These are phyloP conservation scores for Wickerhamomyces rabaulensis DNA, from an alignment of 805 yeast genomes.

Conservation along the genomic window DNA sequence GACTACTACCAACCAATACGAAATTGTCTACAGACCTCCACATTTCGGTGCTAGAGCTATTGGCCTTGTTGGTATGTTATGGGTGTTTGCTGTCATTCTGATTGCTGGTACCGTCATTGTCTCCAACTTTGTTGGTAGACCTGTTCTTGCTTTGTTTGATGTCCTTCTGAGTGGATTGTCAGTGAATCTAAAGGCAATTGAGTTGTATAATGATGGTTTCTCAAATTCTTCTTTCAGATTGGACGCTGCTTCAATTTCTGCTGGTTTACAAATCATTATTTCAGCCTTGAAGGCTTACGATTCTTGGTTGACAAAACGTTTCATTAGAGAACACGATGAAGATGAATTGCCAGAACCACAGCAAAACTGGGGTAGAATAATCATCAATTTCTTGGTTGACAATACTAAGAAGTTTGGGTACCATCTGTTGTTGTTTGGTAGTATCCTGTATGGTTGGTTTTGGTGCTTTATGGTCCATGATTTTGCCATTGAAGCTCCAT, in stretches of 20 bases:
- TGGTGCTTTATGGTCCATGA: conserved; percentile 4
- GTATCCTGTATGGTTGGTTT: neutral
- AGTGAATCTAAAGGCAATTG: too few species aligned
- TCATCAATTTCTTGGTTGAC: neutral
- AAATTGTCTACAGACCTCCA: conserved; percentile 86
- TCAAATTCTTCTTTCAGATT: neutral
- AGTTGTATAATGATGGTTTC: neutral
- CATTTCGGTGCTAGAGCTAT: conserved; percentile 56
- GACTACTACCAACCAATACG: conserved; percentile 42
- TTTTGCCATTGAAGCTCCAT: conserved; percentile 6
- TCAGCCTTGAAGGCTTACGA: conserved; percentile 15
- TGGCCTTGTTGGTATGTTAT: conserved; percentile 31
- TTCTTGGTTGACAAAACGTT: conserved; percentile 16
- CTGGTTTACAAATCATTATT: conserved; percentile 18
- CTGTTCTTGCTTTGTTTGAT: conserved; percentile 2
- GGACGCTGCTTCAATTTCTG: conserved; percentile 11
- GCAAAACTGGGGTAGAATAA: neutral
- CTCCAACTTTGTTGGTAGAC: conserved; percentile 26
- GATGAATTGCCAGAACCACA: conserved; percentile 4
- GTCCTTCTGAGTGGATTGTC: neutral
- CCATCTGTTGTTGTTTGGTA: neutral
- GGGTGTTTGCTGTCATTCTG: conserved; percentile 39
- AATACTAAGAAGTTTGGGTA: neutral
- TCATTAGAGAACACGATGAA: conserved; percentile 10
- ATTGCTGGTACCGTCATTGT: conserved; percentile 19